phyloP scores from a whole-genome alignment of 129 eudicot genomes.

The Pittosporum tobira region DNA sequence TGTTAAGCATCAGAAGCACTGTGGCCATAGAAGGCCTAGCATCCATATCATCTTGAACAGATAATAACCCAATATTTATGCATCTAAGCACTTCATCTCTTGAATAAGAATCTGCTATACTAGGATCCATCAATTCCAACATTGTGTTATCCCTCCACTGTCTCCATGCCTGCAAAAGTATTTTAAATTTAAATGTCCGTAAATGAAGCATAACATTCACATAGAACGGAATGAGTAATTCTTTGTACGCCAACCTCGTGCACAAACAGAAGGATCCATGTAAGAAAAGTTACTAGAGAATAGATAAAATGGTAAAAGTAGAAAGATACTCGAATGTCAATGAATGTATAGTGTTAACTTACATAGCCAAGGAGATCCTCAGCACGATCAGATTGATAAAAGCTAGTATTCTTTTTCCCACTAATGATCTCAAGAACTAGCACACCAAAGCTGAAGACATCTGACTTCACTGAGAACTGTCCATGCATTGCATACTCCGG shows the following conservation, averaged over 20 bases:
- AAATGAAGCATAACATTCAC: too few relatives aligned
- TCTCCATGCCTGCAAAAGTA: conserved; percentile 17
- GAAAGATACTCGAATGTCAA: neutral
- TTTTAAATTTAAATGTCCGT: neutral
- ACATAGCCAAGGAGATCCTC: neutral
- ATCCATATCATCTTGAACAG: neutral
- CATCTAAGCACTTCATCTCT: conserved; percentile 10
- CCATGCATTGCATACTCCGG: conserved; percentile 24
- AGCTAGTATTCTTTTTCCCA: conserved; percentile 10
- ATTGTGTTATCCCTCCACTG: conserved; percentile 18
- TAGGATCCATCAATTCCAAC: conserved; percentile 13
- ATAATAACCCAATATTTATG: conserved; percentile 6
- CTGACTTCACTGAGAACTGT: conserved; percentile 9
- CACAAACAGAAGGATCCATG: too few relatives aligned
- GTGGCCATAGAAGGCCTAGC: neutral
- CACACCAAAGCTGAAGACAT: conserved; percentile 18
- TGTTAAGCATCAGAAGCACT: neutral
- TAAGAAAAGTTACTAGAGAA: too few relatives aligned
- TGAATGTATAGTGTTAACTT: neutral
- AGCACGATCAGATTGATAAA: neutral
- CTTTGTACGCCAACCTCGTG: too few relatives aligned
- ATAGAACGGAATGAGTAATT: too few relatives aligned
- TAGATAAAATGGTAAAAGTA: too few relatives aligned
- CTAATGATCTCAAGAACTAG: conserved; percentile 14
- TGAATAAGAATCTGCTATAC: neutral